Evolutionary conservation across 1,139 yeast genomes (phyloP), one percentile per base, ranked within the genome.

Genomic region (Yamadazyma taylorii): DNA sequence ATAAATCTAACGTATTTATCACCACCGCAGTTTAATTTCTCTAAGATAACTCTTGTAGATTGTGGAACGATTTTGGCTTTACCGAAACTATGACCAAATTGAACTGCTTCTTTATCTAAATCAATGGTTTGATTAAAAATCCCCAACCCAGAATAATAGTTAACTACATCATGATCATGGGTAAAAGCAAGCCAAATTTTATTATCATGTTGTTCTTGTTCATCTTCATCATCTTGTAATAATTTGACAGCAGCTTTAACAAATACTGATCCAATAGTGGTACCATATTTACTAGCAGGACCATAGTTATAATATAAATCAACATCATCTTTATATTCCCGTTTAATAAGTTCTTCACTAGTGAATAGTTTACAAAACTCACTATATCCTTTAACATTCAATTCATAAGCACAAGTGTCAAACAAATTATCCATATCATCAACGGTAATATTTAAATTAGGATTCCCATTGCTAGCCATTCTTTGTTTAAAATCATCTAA

Each of bases 141-240:
- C 3, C 83, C 84, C 30, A 79, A 60, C 3, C 81, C 75, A 17
- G 79, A 58, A 37, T 74, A 61, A 46, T 68, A 71, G 25, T 73
- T 63, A 32, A 74, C 65, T 29, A 81, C 55, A 50, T 80, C 81
- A 30, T 78, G 64, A 52, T 81, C 86, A 53, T 81, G 88, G 14
- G 80, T 64, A 55, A 81, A 81, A 11, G 75, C 64, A 44, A 75
- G 59, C 66, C 66, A 51, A 44, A 73, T 52, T 58, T 73, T 59
- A 33, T 56, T 51, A 6, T 36, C 33, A 21, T n/a, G n/a, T n/a
- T n/a, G n/a, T n/a, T n/a, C n/a, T n/a, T n/a, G n/a, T n/a, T n/a
- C n/a, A n/a, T 38, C 34, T 52, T 54, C 42, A 5, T 44, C 40
- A 21, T 66, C 64, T 38, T 60, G 52, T 46, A 79, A 60, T 34